Evolutionary conservation across 1,284 basidiomycete species (phyloP).

Genomic region (Trichosporon inkin): DNA sequence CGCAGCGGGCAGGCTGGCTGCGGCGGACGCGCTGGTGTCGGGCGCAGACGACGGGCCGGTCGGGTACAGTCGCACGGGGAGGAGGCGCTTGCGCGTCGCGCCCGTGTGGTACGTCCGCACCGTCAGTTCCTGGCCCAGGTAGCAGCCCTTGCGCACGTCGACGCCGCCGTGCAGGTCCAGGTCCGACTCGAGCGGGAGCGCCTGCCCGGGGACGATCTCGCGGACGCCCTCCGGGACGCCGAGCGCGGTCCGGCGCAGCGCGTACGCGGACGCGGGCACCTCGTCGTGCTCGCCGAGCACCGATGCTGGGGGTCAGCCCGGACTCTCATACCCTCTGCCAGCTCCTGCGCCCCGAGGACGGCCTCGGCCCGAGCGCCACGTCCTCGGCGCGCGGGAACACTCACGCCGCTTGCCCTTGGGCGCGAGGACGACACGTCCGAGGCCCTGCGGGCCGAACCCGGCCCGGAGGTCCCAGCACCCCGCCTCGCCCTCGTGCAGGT

Average conservation of each 20-base stretch:
- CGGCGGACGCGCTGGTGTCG: neutral
- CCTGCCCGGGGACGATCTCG: conserved; percentile 71
- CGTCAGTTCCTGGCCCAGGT: conserved; percentile 95
- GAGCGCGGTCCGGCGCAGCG: conserved; percentile 60
- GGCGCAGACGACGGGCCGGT: conserved; percentile 5
- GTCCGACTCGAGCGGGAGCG: conserved; percentile 90
- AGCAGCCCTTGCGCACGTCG: conserved; percentile 96
- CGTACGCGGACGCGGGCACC: conserved; percentile 11
- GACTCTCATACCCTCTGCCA: no score
- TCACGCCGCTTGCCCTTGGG: conserved; percentile 67
- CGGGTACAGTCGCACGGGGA: conserved; percentile 60
- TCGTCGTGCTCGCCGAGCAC: conserved; percentile 25
- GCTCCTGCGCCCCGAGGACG: no score
- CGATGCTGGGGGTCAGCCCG: conserved; percentile 21
- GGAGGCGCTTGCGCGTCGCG: conserved; percentile 80
- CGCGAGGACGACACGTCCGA: conserved; percentile 70
- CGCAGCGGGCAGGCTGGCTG: neutral
- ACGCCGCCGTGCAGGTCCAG: conserved; percentile 92
- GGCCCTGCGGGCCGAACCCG: conserved; percentile 53
- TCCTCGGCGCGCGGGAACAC: no score
- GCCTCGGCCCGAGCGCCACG: no score
- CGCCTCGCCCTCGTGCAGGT: conserved; percentile 32
- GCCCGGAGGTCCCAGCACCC: conserved; percentile 64
- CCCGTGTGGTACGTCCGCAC: conserved; percentile 96
- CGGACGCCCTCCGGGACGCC: conserved; percentile 82